Evolutionary conservation across 1,284 basidiomycete genomes (phyloP).

Genomic region (Hemileia vastatrix): DNA sequence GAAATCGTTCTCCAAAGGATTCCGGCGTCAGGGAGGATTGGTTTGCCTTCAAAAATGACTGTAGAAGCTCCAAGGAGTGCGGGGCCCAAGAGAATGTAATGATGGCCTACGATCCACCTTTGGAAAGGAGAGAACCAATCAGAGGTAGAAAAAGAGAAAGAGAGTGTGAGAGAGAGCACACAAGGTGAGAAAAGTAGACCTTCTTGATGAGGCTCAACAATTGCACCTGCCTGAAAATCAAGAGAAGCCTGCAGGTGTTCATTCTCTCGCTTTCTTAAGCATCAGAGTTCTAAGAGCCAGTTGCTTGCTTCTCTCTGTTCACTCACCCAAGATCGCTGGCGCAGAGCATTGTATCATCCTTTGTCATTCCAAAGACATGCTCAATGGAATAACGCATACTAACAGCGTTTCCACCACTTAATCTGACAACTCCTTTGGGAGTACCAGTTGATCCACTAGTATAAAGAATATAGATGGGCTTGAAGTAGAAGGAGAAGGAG

Average conservation of each 20-base stretch:
- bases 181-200: too few relatives aligned
- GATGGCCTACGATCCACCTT: slow-evolving; percentile 19
- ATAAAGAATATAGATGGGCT: slow-evolving; percentile 36
- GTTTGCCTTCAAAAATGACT: slow-evolving; percentile 41
- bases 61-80: slow-evolving; percentile 35
- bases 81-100: slow-evolving; percentile 35
- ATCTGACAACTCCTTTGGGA: slow-evolving; percentile 37
- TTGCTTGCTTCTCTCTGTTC: slow-evolving; percentile 21
- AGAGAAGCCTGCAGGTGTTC: too few relatives aligned
- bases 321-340: slow-evolving; percentile 34
- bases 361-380: slow-evolving; percentile 34
- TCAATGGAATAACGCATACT: slow-evolving; percentile 36
- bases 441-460: slow-evolving; percentile 36
- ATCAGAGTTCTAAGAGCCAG: not conserved
- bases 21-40: slow-evolving; percentile 38
- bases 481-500: too few relatives aligned
- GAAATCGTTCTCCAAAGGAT: slow-evolving; percentile 36
- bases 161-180: too few relatives aligned
- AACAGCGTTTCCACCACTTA: slow-evolving; percentile 37
- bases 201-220: too few relatives aligned
- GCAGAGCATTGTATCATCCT: slow-evolving; percentile 35
- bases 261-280: too few relatives aligned
- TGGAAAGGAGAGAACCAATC: too few relatives aligned
- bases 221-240: too few relatives aligned
- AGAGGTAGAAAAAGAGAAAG: too few relatives aligned